Percentiles rank a stretch among this genome's conserved stretches.
phyloP scores from a whole-genome alignment of 192 early-diverging fungal genomes.

The Entophlyctis helioformis region DNA sequence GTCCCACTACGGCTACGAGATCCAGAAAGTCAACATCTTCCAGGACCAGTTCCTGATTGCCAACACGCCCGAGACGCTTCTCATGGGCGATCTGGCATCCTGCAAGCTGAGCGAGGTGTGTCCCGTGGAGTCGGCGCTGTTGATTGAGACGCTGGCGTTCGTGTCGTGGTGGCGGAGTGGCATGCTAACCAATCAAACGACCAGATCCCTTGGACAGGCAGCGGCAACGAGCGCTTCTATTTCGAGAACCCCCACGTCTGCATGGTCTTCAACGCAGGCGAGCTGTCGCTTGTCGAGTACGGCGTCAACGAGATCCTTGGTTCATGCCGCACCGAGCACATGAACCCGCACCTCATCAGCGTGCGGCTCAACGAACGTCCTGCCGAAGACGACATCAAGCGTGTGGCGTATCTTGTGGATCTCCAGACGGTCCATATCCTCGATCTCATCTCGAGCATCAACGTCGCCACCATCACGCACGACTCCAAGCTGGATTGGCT shows the following conservation, averaged over 20 bases:
- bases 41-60: conserved; percentile 55
- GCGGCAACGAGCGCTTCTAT: conserved; percentile 44
- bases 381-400: conserved; percentile 36
- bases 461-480: conserved; percentile 34
- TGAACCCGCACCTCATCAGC: conserved; percentile 51
- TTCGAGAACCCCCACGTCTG: conserved; percentile 52
- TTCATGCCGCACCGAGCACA: conserved; percentile 49
- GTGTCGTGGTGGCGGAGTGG: too few species aligned
- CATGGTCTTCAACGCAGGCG: conserved; percentile 58
- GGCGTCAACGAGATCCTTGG: conserved; percentile 54
- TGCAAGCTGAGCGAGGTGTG: conserved; percentile 50
- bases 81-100: conserved; percentile 48
- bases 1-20: conserved; percentile 52
- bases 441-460: conserved; percentile 32
- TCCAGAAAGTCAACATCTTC: conserved; percentile 58
- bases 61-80: conserved; percentile 46
- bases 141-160: too few species aligned
- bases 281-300: conserved; percentile 51
- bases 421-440: conserved; percentile 47
- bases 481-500: conserved; percentile 51
- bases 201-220: conserved; percentile 46
- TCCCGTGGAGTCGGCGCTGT: too few species aligned
- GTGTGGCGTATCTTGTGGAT: conserved; percentile 49
- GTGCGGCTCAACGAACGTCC: conserved; percentile 52
- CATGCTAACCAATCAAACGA: too few species aligned